Conservation (phyloP, 2,329 filamentous ascomycete genomes). For the Pseudogymnoascus sp. region DNA sequence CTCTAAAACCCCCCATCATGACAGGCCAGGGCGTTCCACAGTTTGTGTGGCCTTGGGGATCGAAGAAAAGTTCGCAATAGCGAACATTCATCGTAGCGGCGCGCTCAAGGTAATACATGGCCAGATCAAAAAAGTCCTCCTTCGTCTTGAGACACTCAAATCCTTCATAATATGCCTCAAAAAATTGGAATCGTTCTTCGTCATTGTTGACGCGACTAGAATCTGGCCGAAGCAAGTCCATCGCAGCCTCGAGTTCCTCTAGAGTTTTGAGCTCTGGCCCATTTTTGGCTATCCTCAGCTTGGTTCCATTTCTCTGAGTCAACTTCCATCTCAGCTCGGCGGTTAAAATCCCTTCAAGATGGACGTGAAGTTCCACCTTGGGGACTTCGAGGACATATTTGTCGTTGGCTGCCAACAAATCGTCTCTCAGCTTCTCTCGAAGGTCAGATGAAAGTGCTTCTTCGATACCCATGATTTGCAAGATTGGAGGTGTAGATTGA, state of each 20-base stretch:
- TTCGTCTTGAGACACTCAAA: conserved; percentile 57
- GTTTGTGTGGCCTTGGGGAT: conserved; percentile 62
- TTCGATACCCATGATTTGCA: not conserved
- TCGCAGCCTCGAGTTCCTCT: not conserved
- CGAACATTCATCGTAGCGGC: conserved; percentile 54
- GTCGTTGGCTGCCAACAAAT: conserved; percentile 13
- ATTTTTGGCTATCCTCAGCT: conserved; percentile 35
- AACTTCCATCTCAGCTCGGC: conserved; percentile 61
- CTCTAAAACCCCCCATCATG: conserved; percentile 52
- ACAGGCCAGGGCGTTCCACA: conserved; percentile 53
- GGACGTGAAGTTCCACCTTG: conserved; percentile 74
- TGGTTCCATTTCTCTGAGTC: conserved; percentile 54
- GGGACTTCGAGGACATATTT: conserved; percentile 54
- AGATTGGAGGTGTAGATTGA: not conserved
- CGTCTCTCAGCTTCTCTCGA: not conserved
- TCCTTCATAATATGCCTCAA: conserved; percentile 67
- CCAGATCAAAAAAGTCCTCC: conserved; percentile 62
- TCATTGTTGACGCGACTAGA: conserved; percentile 9
- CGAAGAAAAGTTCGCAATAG: conserved; percentile 71
- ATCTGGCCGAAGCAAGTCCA: conserved; percentile 53
- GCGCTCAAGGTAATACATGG: conserved; percentile 58
- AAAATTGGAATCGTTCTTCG: conserved; percentile 37
- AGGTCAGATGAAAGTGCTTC: not conserved
- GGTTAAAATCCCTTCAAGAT: conserved; percentile 66
- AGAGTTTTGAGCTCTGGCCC: not conserved